Base-by-base conservation (phyloP, 805 yeast species). In the Cyberlindnera xishuangbannaensis region DNA sequence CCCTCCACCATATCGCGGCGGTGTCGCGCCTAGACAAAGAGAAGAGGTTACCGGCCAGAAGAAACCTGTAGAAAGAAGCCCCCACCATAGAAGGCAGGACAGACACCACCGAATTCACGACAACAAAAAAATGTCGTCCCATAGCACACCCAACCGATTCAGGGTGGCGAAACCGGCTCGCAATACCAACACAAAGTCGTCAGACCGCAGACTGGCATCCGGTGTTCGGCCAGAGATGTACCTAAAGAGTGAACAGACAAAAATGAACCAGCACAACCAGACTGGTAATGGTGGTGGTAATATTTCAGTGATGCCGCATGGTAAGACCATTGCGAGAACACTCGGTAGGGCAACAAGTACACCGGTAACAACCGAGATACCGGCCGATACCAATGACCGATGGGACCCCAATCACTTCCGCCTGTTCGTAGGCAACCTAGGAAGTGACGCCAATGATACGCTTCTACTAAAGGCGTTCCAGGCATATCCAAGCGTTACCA, bases 341-440 rank as follows among this genome's bases (percentile, higher is more conserved):
- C n/a, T n/a, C n/a, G n/a, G n/a, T n/a, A n/a, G n/a, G n/a, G 13
- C 36, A 12, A 13, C 34, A 17, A 12, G 37, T n/a, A 24, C 34
- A 12, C 25, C 28, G 22, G 14, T 31, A 31, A 18, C 26, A 27
- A n/a, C n/a, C n/a, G n/a, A n/a, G n/a, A n/a, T n/a, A n/a, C n/a
- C n/a, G n/a, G n/a, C n/a, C n/a, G n/a, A n/a, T n/a, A 43, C 70
- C 3, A 52, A 71, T 15, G 55, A 64, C 5, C 81, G 73, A 27
- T 81, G 86, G 86, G 71, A 81, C 47, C 84, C 87, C 1, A 58
- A 64, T 13, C 86, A 81, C 44, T 83, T 78, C 56, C 59, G 85
- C 19, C 58, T 83, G 15, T 83, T 83, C 56, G 83, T 83, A 7
- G 94, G 92, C 0, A 81, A 83, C 45, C 55, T 83, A 20, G 83